Conservation (phyloP, 2,329 filamentous ascomycete genomes). For the Sporothrix humicola region DNA sequence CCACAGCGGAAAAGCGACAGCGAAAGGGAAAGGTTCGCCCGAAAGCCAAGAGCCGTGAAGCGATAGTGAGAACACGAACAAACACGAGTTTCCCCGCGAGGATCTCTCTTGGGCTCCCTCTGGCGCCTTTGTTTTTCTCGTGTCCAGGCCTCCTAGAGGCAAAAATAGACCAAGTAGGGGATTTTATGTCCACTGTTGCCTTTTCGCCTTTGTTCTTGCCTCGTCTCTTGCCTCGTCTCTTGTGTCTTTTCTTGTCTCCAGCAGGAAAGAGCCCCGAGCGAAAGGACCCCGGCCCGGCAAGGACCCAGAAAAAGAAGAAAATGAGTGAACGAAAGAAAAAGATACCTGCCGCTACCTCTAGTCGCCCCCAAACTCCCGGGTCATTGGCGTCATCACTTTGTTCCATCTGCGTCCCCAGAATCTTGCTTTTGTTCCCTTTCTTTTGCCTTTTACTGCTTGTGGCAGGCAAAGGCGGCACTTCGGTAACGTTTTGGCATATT, state of each 20-base stretch:
- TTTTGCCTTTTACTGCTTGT: not conserved
- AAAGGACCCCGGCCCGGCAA: not conserved
- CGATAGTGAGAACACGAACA: not conserved
- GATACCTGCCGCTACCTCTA: constrained; percentile 24
- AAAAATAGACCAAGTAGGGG: not conserved
- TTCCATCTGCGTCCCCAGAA: constrained; percentile 3
- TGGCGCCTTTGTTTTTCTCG: constrained; percentile 6
- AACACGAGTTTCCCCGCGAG: constrained; percentile 23
- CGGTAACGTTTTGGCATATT: constrained; percentile 4
- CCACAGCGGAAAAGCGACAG: constrained; percentile 25
- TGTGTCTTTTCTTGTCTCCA: not conserved
- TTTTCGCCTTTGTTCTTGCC: not conserved
- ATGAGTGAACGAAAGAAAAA: not conserved
- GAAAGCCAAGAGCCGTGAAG: constrained; percentile 39
- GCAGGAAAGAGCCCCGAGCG: not conserved
- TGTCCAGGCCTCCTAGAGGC: not conserved
- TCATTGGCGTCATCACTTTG: constrained; percentile 29
- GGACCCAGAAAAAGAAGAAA: not conserved
- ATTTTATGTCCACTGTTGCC: not conserved
- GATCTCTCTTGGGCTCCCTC: not conserved
- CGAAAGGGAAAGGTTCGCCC: constrained; percentile 9
- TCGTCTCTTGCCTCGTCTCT: too few relatives aligned
- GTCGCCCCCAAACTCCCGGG: constrained; percentile 20
- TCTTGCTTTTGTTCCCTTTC: not conserved
- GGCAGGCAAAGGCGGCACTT: not conserved